Evolutionary conservation across 2,329 filamentous ascomycete species (phyloP), one percentile per base, ranked within the genome.

Genomic region (Aspergillus sp.): DNA sequence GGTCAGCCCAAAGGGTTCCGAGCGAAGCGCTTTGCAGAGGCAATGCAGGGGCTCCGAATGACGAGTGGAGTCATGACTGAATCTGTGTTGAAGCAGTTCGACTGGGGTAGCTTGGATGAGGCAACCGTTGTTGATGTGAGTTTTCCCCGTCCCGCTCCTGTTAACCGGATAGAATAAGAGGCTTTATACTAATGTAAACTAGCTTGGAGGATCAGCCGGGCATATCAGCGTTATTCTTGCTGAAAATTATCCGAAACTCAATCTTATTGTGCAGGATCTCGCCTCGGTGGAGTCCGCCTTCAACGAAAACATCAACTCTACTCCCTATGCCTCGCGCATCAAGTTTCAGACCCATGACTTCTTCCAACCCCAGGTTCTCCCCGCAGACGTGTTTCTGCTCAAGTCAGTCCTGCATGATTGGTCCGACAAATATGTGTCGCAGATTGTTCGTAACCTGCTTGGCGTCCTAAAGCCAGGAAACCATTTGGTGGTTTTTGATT

Each of bases 101-200:
- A 36, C 50, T 53, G 50, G 50, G 30, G 11, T 4, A 21, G 11
- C 11, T 38, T 53, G 38, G 15, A 38, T 2, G 38, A 53, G 27
- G 50, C 50, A 15, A 53, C 50, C 2, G 50, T 53, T 7, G 50
- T 53, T 19, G 50, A 53, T 23, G 50, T 53, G 13, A 38, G 50
- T 41, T 23, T 23, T 25, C 15, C 27, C 17, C 27, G 3, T 10
- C 27, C 8, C 8, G 1, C 7, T 11, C 11, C 1, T 30, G 4
- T 30, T 11, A 10, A 3, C 1, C 11, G 27, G 27, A 30, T 30
- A 8, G 27, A 30, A 11, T 4, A 3, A 10, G 23, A 21, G 4
- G 15, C 8, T 8, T 8, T 3, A 15, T 21, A 41, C 50, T 21
- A 8, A 53, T 3, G 19, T 5, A 4, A n/a, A 4, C 3, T 3